These are phyloP conservation scores for Ophiocordyceps unilateralis DNA, from an alignment of 2,329 filamentous ascomycete species.

Conservation along the genomic window DNA sequence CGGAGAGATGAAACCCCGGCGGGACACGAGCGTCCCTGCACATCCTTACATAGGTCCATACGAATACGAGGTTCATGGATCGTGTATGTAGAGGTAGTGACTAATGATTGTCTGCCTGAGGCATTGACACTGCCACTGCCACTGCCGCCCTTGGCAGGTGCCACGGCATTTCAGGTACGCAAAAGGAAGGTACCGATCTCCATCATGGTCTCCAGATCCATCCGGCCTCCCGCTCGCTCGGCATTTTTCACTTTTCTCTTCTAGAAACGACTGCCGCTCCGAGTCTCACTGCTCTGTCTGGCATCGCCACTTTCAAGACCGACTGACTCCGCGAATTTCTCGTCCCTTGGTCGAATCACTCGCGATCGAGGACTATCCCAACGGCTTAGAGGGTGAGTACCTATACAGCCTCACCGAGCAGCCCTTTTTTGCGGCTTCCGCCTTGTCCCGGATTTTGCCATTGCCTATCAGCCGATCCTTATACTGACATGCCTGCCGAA, in stretches of 20 bases:
- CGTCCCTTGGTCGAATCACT: not conserved
- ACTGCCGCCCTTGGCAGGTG: not conserved
- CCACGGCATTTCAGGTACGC: not conserved
- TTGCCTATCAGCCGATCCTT: not conserved
- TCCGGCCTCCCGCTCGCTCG: not conserved
- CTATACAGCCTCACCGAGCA: not conserved
- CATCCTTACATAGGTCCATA: no score
- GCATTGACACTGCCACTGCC: not conserved
- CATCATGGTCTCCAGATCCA: not conserved
- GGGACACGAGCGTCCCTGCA: no score
- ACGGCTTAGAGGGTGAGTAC: not conserved
- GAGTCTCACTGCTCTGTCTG: not conserved
- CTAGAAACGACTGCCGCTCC: not conserved
- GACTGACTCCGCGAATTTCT: no score
- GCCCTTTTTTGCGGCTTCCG: not conserved
- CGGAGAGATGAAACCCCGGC: no score
- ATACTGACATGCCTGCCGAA: not conserved
- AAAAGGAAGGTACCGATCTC: not conserved
- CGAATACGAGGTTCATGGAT: no score
- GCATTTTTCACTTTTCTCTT: not conserved
- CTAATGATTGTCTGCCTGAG: not conserved
- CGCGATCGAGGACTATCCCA: not conserved
- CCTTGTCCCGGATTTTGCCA: not conserved
- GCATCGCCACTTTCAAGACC: no score
- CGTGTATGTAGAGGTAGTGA: not conserved